These are phyloP conservation scores for Annulohypoxylon bovei DNA, from an alignment of 495 filamentous ascomycete species.

Conservation along the genomic window DNA sequence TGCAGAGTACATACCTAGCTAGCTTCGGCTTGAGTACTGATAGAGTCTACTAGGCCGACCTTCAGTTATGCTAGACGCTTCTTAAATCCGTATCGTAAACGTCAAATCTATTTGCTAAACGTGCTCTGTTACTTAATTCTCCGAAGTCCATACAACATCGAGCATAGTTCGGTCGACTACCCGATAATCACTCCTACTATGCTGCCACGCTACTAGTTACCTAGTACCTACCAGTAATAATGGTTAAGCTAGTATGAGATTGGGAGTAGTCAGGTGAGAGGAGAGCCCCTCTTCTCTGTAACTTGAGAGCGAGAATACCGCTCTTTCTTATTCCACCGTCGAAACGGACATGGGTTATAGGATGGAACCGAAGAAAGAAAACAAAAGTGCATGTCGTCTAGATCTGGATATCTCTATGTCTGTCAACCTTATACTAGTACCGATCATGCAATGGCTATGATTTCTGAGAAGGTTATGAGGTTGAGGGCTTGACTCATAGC, in stretches of 20 bases:
- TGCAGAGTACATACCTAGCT: neutral
- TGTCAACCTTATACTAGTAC: slow-evolving; percentile 25
- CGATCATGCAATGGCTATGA: neutral
- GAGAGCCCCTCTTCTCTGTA: slow-evolving; percentile 35
- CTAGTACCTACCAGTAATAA: slow-evolving; percentile 16
- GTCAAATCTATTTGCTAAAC: slow-evolving; percentile 21
- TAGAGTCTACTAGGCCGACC: neutral
- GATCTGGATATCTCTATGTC: slow-evolving; percentile 29
- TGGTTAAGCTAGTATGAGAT: neutral
- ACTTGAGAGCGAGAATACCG: slow-evolving; percentile 26
- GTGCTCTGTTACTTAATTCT: slow-evolving; percentile 34
- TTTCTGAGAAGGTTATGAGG: neutral
- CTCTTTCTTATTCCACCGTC: slow-evolving; percentile 32
- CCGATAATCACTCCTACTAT: slow-evolving; percentile 9
- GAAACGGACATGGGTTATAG: slow-evolving; percentile 43
- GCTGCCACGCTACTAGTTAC: neutral
- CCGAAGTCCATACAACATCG: slow-evolving; percentile 17
- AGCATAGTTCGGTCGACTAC: slow-evolving; percentile 4
- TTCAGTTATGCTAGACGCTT: neutral
- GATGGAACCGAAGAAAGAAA: slow-evolving; percentile 38
- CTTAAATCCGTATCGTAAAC: slow-evolving; percentile 16
- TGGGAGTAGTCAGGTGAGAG: slow-evolving; percentile 6
- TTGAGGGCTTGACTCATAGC: neutral
- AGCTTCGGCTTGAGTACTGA: slow-evolving; percentile 4
- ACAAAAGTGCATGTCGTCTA: slow-evolving; percentile 40